A percentile compares a stretch with the other conserved stretches of the same genome.
phyloP scores from a whole-genome alignment of 176 grass and related monocot genomes.

The Raddia distichophylla region DNA sequence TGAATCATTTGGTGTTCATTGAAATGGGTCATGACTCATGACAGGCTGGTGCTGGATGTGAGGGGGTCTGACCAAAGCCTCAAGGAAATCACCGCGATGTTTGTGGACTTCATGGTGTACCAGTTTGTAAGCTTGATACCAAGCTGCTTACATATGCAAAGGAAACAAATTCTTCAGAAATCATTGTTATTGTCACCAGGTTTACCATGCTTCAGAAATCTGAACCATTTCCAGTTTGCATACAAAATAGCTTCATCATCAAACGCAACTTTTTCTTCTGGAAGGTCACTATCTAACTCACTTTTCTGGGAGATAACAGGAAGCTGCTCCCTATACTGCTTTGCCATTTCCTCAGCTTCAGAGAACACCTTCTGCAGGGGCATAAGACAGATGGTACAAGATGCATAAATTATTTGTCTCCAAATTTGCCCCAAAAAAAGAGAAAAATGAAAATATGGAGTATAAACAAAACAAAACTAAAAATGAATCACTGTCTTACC shows the following conservation, averaged over 20 bases:
- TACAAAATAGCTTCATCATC: constrained; percentile 71
- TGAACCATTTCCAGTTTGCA: constrained; percentile 95
- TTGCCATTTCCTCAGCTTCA: constrained; percentile 75
- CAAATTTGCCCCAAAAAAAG: not conserved
- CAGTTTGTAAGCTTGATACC: not conserved
- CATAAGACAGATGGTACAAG: constrained; percentile 23
- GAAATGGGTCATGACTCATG: too few relatives aligned
- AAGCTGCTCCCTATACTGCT: constrained; percentile 62
- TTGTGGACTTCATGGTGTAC: too few relatives aligned
- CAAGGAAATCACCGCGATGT: too few relatives aligned
- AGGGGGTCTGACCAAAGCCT: too few relatives aligned
- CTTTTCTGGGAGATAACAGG: constrained; percentile 44
- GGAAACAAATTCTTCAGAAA: not conserved
- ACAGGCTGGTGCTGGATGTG: too few relatives aligned
- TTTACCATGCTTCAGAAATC: constrained; percentile 61
- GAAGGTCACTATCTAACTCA: constrained; percentile 35
- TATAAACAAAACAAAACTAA: constrained; percentile 3
- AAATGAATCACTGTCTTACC: constrained; percentile 48
- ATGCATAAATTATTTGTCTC: not conserved
- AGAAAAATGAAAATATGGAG: not conserved
- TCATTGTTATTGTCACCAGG: constrained; percentile 7
- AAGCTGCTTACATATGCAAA: not conserved
- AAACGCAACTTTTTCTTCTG: constrained; percentile 50
- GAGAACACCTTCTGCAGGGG: constrained; percentile 73
- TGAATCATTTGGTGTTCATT: too few relatives aligned